Evolutionary conservation across 2,329 filamentous ascomycete species (phyloP).

Genomic region (Penicillium sp.): DNA sequence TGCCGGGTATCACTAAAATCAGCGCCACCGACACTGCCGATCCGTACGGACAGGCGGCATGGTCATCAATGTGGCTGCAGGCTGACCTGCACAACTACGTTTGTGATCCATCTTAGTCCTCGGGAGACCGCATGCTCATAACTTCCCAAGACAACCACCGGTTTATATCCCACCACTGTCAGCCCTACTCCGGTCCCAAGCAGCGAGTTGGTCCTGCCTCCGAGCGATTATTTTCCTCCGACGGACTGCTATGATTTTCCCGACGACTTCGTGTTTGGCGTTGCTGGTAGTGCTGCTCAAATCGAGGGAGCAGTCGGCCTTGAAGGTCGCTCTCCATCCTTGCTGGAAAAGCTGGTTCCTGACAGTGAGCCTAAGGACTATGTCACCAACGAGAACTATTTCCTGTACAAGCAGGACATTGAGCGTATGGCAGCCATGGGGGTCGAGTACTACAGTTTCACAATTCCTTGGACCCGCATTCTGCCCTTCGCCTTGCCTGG

Average conservation of each 20-base stretch:
- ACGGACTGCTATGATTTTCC: conserved; percentile 35
- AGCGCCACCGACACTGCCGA: conserved; percentile 29
- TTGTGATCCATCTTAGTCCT: neutral
- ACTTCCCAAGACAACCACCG: conserved; percentile 25
- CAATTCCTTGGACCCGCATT: conserved; percentile 50
- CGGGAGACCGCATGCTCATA: neutral
- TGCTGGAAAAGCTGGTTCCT: conserved; percentile 39
- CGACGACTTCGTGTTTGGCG: conserved; percentile 44
- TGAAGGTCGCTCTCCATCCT: conserved; percentile 41
- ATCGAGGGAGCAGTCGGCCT: conserved; percentile 46
- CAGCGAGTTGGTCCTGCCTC: conserved; percentile 56
- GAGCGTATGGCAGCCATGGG: conserved; percentile 40
- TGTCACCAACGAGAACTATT: conserved; percentile 52
- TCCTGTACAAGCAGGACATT: conserved; percentile 51
- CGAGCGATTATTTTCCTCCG: conserved; percentile 51
- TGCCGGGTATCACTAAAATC: conserved; percentile 28
- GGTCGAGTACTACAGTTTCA: conserved; percentile 44
- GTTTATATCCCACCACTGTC: conserved; percentile 53
- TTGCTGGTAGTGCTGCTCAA: conserved; percentile 44
- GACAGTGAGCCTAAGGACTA: conserved; percentile 44
- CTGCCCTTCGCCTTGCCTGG: conserved; percentile 47
- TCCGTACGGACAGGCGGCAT: conserved; percentile 38
- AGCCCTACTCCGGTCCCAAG: conserved; percentile 55
- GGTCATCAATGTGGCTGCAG: conserved; percentile 34
- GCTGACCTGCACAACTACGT: conserved; percentile 33